These are phyloP conservation scores for Aspergillus sp. DNA, from an alignment of 2,329 filamentous ascomycete genomes.

Conservation along the genomic window DNA sequence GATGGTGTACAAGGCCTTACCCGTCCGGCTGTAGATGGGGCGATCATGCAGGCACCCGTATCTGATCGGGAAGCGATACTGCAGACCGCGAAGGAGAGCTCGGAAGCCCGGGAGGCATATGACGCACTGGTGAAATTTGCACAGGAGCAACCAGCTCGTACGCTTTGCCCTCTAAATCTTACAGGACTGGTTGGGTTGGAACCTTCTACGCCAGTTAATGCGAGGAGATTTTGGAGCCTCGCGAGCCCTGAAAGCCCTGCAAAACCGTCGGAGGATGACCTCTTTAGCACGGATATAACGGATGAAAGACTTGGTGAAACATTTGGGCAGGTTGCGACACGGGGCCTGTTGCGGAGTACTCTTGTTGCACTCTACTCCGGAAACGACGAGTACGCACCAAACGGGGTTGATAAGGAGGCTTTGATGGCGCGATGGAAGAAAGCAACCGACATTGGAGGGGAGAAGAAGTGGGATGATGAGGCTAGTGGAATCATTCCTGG, in stretches of 20 bases:
- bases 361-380: conserved; percentile 49
- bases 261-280: conserved; percentile 73
- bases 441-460: conserved; percentile 38
- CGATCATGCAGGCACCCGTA: conserved; percentile 76
- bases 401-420: conserved; percentile 45
- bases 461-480: conserved; percentile 48
- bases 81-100: conserved; percentile 21
- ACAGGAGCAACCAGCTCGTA: conserved; percentile 23
- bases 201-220: conserved; percentile 50
- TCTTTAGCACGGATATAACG: conserved; percentile 77
- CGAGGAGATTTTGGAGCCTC: conserved; percentile 59
- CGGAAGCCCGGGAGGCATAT: conserved; percentile 27
- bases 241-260: conserved; percentile 52
- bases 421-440: conserved; percentile 45
- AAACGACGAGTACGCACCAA: conserved; percentile 46
- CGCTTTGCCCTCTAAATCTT: conserved; percentile 35
- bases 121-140: conserved; percentile 36
- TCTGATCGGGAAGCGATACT: conserved; percentile 70
- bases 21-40: conserved; percentile 64
- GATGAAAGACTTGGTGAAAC: conserved; percentile 57
- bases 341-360: conserved; percentile 38
- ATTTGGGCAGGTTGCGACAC: conserved; percentile 57
- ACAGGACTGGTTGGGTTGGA: conserved; percentile 32
- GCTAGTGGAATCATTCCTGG: conserved; percentile 48
- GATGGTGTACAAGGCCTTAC: conserved; percentile 32